Evolutionary conservation across 805 yeast species (phyloP).

Genomic region (Allodekkera sacchari): DNA sequence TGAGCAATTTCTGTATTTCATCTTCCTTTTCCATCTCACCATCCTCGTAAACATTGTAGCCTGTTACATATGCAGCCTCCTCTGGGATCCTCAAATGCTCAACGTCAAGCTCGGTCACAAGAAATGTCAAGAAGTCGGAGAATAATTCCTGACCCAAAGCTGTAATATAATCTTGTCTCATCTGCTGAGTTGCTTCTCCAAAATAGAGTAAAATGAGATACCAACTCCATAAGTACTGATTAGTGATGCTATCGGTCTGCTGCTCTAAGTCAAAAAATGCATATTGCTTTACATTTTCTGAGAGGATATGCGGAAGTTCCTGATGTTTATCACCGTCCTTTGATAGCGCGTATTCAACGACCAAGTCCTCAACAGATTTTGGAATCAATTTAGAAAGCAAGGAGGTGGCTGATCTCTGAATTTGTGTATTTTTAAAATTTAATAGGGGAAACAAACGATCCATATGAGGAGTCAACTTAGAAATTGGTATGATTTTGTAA

Average conservation of each 20-base stretch:
- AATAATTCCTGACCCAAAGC: conserved; percentile 49
- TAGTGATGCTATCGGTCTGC: conserved; percentile 28
- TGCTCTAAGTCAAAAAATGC: conserved; percentile 29
- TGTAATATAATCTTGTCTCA: conserved; percentile 51
- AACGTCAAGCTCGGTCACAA: conserved; percentile 47
- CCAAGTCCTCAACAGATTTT: conserved; percentile 46
- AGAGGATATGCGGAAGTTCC: conserved; percentile 32
- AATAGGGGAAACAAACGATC: conserved; percentile 29
- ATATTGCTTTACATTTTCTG: conserved; percentile 26
- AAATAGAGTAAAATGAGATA: conserved; percentile 52
- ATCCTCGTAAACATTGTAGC: conserved; percentile 11
- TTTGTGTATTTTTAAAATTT: conserved; percentile 18
- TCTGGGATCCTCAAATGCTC: conserved; percentile 11
- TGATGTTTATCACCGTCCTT: conserved; percentile 30
- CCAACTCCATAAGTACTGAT: conserved; percentile 63
- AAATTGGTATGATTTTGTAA: conserved; percentile 19
- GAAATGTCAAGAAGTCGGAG: conserved; percentile 39
- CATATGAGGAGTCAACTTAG: conserved; percentile 25
- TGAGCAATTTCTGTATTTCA: conserved; percentile 32
- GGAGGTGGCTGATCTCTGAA: conserved; percentile 36
- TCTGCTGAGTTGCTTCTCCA: conserved; percentile 52
- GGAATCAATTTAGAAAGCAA: conserved; percentile 34
- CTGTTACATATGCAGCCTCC: conserved; percentile 18
- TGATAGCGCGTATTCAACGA: conserved; percentile 51
- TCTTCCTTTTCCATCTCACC: conserved; percentile 9